Conservation (phyloP, 2,329 filamentous ascomycete genomes). For the Aspergillus persii region DNA sequence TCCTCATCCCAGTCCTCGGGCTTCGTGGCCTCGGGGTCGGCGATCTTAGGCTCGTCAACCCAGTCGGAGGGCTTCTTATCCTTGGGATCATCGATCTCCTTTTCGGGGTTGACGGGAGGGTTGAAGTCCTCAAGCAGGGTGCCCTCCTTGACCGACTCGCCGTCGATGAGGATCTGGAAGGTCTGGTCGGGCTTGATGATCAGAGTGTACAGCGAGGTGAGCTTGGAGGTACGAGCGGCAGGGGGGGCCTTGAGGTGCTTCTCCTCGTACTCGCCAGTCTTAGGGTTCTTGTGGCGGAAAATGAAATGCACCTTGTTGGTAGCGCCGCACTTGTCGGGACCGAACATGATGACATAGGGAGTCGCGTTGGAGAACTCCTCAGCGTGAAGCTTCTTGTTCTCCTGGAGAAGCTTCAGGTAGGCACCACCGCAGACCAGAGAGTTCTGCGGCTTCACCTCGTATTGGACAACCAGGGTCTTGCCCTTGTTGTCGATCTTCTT, state of each 20-base stretch:
- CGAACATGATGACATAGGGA: conserved; percentile 99
- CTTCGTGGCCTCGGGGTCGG: conserved; percentile 91
- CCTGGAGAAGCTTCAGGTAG: conserved; percentile 97
- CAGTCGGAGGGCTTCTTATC: conserved; percentile 94
- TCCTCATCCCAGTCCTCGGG: conserved; percentile 99
- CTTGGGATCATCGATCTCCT: conserved; percentile 92
- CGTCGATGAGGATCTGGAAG: conserved; percentile 88
- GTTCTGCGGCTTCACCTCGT: conserved; percentile 98
- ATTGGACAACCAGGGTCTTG: conserved; percentile 96
- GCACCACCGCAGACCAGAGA: conserved; percentile 97
- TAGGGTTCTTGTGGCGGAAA: conserved; percentile 99
- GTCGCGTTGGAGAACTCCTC: conserved; percentile 98
- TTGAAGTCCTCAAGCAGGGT: conserved; percentile 91
- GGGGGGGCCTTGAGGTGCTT: conserved; percentile 90
- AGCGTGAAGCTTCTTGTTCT: conserved; percentile 93
- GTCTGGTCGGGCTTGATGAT: conserved; percentile 97
- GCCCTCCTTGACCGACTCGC: conserved; percentile 81
- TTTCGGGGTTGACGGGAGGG: conserved; percentile 86
- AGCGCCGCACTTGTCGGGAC: conserved; percentile 97
- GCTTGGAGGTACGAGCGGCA: conserved; percentile 84
- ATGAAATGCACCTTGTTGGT: conserved; percentile 99
- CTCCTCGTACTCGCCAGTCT: conserved; percentile 99
- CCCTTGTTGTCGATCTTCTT: conserved; percentile 96
- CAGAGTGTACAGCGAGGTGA: conserved; percentile 91
- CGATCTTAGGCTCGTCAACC: conserved; percentile 89